Evolutionary conservation across 345 rosid genomes (phyloP), one percentile per base, ranked within the genome.

Genomic region (Brassica incana): DNA sequence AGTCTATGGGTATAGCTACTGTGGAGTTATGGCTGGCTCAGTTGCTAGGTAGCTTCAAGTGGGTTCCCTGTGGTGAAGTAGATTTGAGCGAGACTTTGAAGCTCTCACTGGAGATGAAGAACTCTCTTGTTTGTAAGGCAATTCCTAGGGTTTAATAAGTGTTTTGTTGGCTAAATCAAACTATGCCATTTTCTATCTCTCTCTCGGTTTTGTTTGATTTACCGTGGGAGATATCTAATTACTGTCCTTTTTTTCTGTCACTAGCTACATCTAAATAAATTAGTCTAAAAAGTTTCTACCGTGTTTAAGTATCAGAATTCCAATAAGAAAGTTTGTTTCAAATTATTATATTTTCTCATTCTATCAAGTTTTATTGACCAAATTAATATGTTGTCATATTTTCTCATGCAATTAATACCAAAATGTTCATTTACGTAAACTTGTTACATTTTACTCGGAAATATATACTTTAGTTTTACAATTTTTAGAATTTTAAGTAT

Each of bases 101-200:
- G 75, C 90, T 88, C 2, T 88, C 94, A 16, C 56, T 87, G 85
- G 94, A 90, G 79, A 86, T 87, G 90, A 88, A 88, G 74, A 85
- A 77, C 6, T 43, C 88, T 14, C 79, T 88, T 74, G 80, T 81
- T 23, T 81, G 81, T 65, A 77, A 77, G 36, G 81, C 81, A 12
- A 73, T 68, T 32, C 81, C 68, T 66, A 69, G 78, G 67, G 62
- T 29, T 69, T 81, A 59, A 74, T 8, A 68, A 16, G 48, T 65
- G 68, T 48, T 56, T 66, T 5, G 48, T 29, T 25, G 35, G 20
- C 77, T 27, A 30, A n/a, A n/a, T 65, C 3, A 3, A 67, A 45
- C 62, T 14, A 58, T 23, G 78, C 40, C 25, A 11, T 58, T 68
- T 40, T 67, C 14, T 25, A 15, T 67, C 15, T 66, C 15, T 66